Evolutionary conservation across 2,329 filamentous ascomycete genomes (phyloP).

Genomic region (Grosmannia serpens): DNA sequence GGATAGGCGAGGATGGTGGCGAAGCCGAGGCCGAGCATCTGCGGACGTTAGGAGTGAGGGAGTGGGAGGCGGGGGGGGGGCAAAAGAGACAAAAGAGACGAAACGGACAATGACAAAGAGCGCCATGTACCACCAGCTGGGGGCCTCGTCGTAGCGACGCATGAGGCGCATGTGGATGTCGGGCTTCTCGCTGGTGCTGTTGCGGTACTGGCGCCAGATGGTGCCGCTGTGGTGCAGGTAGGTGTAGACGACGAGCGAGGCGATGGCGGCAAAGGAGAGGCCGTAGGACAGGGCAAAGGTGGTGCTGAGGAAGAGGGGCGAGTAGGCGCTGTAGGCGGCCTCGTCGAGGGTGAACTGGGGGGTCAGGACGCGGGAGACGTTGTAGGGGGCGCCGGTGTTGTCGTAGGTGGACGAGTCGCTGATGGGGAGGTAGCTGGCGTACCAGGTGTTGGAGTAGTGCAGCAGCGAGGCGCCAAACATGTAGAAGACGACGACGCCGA

Average conservation of each 20-base stretch:
- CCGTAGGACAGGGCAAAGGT: conserved; percentile 62
- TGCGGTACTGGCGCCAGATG: conserved; percentile 51
- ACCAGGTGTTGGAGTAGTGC: conserved; percentile 58
- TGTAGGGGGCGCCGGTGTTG: conserved; percentile 53
- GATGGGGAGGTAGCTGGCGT: conserved; percentile 53
- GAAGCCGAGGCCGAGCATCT: conserved; percentile 43
- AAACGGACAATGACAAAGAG: conserved; percentile 41
- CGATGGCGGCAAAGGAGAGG: conserved; percentile 59
- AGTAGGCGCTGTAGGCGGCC: conserved; percentile 54
- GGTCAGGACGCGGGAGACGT: conserved; percentile 52
- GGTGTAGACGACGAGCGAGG: conserved; percentile 57
- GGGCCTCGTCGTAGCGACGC: conserved; percentile 50
- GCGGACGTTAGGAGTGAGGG: too few relatives aligned
- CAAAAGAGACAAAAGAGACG: not conserved
- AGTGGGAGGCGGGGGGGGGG: not conserved
- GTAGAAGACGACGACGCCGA: conserved; percentile 56
- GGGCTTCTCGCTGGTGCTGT: conserved; percentile 46
- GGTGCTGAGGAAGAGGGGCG: conserved; percentile 58
- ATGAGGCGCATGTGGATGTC: conserved; percentile 56
- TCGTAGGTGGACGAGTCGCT: conserved; percentile 61
- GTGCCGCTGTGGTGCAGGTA: conserved; percentile 55
- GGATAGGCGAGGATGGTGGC: conserved; percentile 46
- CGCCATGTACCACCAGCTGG: conserved; percentile 51
- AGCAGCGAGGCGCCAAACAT: conserved; percentile 46
- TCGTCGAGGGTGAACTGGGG: conserved; percentile 50